These are phyloP conservation scores for Nakaseomyces uthaithaninus DNA, from an alignment of 1,139 yeast species.

Conservation along the genomic window DNA sequence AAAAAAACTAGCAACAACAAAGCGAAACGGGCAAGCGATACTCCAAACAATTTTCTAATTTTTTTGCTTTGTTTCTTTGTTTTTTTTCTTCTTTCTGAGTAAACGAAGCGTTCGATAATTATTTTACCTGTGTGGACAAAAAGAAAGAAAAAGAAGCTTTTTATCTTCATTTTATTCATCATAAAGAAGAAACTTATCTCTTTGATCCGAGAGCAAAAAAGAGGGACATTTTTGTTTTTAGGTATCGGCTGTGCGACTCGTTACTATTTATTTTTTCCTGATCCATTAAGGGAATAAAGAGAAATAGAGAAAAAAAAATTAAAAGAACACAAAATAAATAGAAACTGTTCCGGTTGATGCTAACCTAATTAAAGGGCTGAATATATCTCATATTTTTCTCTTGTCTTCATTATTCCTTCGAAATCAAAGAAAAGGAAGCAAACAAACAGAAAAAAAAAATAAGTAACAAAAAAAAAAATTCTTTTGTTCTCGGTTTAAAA, in stretches of 20 bases:
- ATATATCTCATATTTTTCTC: background rate
- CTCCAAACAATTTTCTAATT: too few relatives aligned
- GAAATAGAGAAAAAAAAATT: background rate
- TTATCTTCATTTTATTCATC: background rate
- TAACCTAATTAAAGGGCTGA: background rate
- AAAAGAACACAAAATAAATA: too few relatives aligned
- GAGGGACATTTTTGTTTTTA: background rate
- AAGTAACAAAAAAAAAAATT: too few relatives aligned
- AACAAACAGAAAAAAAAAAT: background rate
- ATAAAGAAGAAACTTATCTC: too few relatives aligned
- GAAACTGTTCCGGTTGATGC: conserved; percentile 1
- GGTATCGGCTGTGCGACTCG: too few relatives aligned
- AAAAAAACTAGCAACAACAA: too few relatives aligned
- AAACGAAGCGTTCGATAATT: background rate
- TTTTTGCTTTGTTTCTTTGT: too few relatives aligned
- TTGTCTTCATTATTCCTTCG: background rate
- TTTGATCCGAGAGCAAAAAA: too few relatives aligned
- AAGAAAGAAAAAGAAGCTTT: conserved; percentile 3
- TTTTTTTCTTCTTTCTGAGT: too few relatives aligned
- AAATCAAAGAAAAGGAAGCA: background rate
- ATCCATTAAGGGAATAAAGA: background rate
- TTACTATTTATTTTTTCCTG: background rate
- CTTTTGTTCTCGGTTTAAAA: too few relatives aligned
- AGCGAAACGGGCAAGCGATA: too few relatives aligned
- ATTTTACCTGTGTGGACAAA: background rate